Percentiles rank a stretch among this genome's conserved stretches.
Conservation (phyloP, 108 stramenopile genomes). For the Mediolabrus comicus region DNA sequence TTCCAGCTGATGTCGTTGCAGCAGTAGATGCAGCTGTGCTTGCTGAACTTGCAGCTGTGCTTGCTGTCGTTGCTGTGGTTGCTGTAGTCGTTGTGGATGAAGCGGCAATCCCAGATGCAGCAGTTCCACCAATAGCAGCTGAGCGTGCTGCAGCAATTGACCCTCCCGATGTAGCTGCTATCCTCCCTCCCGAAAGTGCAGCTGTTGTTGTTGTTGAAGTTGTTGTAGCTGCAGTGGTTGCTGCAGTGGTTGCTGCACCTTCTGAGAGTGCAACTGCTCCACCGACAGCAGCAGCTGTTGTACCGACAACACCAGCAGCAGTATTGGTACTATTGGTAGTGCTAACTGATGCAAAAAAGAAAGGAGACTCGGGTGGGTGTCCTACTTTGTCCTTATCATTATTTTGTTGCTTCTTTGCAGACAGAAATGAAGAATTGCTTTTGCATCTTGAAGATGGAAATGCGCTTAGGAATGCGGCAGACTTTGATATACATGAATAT, state of each 20-base stretch:
- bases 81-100: neutral
- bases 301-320: conserved; percentile 6
- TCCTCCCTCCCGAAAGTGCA: neutral
- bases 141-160: neutral
- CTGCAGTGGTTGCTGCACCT: conserved; percentile 3
- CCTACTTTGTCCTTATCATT: neutral
- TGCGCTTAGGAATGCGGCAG: neutral
- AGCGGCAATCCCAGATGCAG: conserved; percentile 6
- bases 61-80: neutral
- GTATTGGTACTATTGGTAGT: neutral
- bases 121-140: conserved; percentile 10
- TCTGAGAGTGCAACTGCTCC: neutral
- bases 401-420: neutral
- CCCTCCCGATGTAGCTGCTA: conserved; percentile 8
- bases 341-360: conserved; percentile 13
- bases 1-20: neutral
- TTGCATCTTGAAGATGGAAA: neutral
- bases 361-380: conserved; percentile 4
- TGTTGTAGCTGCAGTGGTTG: neutral
- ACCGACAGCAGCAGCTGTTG: conserved; percentile 6
- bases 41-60: neutral
- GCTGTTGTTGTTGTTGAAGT: conserved; percentile 1
- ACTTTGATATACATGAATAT: neutral
- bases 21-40: neutral
- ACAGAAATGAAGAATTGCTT: neutral